phyloP scores from a whole-genome alignment of 257 asterid genomes.

The Ocimum tenuiflorum region DNA sequence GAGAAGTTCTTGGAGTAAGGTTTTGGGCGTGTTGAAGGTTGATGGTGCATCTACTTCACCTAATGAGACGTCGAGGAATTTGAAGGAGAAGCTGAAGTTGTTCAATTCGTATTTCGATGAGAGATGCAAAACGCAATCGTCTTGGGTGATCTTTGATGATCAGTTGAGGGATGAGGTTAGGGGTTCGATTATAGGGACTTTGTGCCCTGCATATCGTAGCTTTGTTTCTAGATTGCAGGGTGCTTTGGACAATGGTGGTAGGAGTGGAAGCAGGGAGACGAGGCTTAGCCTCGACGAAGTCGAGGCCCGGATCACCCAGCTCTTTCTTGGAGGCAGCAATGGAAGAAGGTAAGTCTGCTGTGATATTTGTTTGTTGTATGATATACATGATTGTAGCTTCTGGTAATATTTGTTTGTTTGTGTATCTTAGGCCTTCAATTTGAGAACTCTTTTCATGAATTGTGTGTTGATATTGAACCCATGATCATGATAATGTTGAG shows the following conservation, averaged over 20 bases:
- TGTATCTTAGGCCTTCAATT: not conserved
- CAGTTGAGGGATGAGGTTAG: slow-evolving; percentile 64
- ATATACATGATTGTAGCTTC: slow-evolving; percentile 20
- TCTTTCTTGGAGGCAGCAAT: slow-evolving; percentile 45
- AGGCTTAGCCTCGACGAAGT: slow-evolving; percentile 57
- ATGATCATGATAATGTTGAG: slow-evolving; percentile 15
- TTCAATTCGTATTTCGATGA: slow-evolving; percentile 69
- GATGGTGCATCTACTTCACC: slow-evolving; percentile 42
- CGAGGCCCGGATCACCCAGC: slow-evolving; percentile 45
- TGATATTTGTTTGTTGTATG: slow-evolving; percentile 29
- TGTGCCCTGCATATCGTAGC: slow-evolving; percentile 57
- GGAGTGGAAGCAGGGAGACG: slow-evolving; percentile 39
- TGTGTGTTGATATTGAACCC: slow-evolving; percentile 18
- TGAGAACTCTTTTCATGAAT: not conserved
- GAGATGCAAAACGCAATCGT: slow-evolving; percentile 46
- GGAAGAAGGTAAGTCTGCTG: slow-evolving; percentile 37
- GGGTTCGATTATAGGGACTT: slow-evolving; percentile 42
- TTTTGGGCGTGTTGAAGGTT: slow-evolving; percentile 48
- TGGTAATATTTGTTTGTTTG: slow-evolving; percentile 21
- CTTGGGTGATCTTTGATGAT: slow-evolving; percentile 72
- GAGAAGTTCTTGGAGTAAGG: slow-evolving; percentile 71
- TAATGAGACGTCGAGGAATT: slow-evolving; percentile 36
- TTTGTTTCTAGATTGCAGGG: slow-evolving; percentile 53
- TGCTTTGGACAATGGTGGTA: slow-evolving; percentile 38
- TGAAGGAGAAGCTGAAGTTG: slow-evolving; percentile 64